Evolutionary conservation across 148 eudicot species (phyloP).

Genomic region (Vaccinium myrtillus): DNA sequence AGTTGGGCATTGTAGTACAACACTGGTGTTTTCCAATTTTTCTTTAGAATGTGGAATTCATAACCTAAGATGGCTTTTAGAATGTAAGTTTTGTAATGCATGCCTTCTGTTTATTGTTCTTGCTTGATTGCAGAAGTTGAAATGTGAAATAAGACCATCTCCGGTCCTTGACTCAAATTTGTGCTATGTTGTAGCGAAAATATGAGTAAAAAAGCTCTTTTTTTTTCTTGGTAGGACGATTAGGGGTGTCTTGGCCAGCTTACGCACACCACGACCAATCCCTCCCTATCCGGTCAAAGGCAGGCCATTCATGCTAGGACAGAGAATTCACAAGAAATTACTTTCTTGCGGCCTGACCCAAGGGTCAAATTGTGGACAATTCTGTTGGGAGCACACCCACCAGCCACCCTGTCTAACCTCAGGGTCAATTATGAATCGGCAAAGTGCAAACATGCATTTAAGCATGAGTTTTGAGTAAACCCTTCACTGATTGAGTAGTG

Average conservation of each 20-base stretch:
- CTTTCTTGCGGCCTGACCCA: no score
- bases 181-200: not conserved
- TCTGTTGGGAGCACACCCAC: no score
- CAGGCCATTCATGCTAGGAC: no score
- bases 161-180: not conserved
- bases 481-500: not conserved
- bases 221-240: no score
- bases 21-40: not conserved
- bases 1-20: conserved; percentile 2
- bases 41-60: not conserved
- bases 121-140: conserved; percentile 8
- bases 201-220: not conserved
- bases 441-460: not conserved
- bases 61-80: not conserved
- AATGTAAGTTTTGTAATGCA: not conserved
- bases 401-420: no score
- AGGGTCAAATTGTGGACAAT: no score
- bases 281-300: no score
- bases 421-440: not conserved
- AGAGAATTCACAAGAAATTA: no score
- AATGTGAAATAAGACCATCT: not conserved
- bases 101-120: not conserved
- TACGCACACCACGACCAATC: no score
- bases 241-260: no score
- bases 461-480: not conserved